Evolutionary conservation across 2,329 filamentous ascomycete species (phyloP).

Genomic region (Myriosclerotinia scirpicola): DNA sequence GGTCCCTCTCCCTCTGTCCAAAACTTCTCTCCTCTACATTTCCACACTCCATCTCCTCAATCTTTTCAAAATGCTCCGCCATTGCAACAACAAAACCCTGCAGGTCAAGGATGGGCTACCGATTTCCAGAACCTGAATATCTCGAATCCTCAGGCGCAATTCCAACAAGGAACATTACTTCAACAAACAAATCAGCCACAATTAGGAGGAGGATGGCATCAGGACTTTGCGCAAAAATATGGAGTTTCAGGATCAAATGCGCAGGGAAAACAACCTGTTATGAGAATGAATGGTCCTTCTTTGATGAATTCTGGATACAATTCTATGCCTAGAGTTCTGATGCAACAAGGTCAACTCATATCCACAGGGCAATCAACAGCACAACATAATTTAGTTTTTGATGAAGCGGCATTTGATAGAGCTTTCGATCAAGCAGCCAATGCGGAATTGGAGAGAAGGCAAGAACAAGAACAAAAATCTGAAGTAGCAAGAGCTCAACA

Average conservation of each 20-base stretch:
- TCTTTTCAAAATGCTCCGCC: constrained; percentile 26
- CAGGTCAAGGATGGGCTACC: constrained; percentile 42
- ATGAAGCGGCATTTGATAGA: constrained; percentile 55
- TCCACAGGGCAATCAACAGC: constrained; percentile 31
- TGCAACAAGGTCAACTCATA: constrained; percentile 17
- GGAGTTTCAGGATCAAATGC: neutral
- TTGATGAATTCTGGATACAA: neutral
- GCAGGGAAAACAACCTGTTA: constrained; percentile 8
- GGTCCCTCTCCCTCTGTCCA: constrained; percentile 31
- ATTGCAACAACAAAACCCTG: constrained; percentile 24
- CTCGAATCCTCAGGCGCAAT: constrained; percentile 35
- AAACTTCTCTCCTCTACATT: constrained; percentile 31
- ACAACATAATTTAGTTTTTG: constrained; percentile 47
- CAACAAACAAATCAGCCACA: constrained; percentile 31
- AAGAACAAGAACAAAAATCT: constrained; percentile 31
- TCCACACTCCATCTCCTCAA: constrained; percentile 29
- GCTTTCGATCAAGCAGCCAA: constrained; percentile 49
- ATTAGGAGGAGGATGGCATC: constrained; percentile 51
- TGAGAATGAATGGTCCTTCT: constrained; percentile 24
- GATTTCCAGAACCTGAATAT: constrained; percentile 51
- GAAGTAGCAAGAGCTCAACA: constrained; percentile 22
- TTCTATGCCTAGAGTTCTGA: constrained; percentile 25
- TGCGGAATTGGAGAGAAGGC: constrained; percentile 26
- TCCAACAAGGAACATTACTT: constrained; percentile 39
- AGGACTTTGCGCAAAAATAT: constrained; percentile 50